Conservation (phyloP, 2,329 filamentous ascomycete species). For the Fusarium floridanum region DNA sequence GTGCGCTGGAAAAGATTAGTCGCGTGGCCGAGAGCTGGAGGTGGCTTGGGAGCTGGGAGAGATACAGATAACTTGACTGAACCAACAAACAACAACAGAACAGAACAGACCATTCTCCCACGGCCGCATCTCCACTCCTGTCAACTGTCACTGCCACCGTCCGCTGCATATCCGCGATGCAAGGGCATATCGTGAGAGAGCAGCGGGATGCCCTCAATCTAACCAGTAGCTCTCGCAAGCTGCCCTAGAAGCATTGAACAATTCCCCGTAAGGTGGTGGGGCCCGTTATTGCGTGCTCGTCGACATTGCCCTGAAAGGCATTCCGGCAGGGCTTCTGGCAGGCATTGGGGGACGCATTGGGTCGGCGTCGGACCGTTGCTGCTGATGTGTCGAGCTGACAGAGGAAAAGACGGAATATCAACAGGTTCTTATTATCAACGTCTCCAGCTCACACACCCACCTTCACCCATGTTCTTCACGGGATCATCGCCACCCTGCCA, state of each 20-base stretch:
- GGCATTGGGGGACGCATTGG: conserved; percentile 13
- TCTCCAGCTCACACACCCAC: conserved; percentile 8
- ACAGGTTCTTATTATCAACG: conserved; percentile 27
- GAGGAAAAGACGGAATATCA: conserved; percentile 23
- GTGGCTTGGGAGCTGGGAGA: conserved; percentile 78
- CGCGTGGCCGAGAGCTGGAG: conserved; percentile 71
- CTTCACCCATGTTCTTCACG: conserved; percentile 12
- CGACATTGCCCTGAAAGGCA: conserved; percentile 24
- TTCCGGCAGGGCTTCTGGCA: conserved; percentile 20
- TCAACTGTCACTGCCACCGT: conserved; percentile 7
- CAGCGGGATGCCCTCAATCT: conserved; percentile 27
- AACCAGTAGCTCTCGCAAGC: conserved; percentile 23
- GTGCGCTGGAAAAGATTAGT: conserved; percentile 70
- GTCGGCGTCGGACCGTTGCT: conserved; percentile 17
- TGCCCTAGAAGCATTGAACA: conserved; percentile 29
- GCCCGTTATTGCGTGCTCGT: conserved; percentile 36
- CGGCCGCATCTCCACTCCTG: conserved; percentile 12
- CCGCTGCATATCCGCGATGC: conserved; percentile 21
- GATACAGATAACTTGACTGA: conserved; percentile 45
- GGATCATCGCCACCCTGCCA: conserved; percentile 21
- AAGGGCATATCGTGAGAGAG: conserved; percentile 22
- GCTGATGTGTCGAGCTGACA: conserved; percentile 11
- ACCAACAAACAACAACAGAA: conserved; percentile 12
- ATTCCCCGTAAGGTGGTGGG: conserved; percentile 43
- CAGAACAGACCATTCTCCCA: conserved; percentile 29